Evolutionary conservation across 192 early-diverging fungal species (phyloP).

Genomic region (Gamsiella multidivaricata): DNA sequence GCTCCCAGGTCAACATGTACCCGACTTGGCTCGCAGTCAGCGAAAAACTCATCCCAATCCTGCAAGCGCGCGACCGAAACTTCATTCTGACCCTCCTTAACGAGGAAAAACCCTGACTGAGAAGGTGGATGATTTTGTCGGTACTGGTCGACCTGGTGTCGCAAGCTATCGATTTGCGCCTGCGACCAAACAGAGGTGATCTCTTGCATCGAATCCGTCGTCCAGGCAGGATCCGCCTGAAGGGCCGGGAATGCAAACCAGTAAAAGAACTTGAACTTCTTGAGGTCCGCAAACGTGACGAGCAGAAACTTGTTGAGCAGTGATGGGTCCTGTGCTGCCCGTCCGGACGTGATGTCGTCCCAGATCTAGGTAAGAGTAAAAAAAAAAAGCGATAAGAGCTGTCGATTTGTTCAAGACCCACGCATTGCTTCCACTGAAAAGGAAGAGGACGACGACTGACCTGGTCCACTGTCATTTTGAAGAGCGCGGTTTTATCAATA

Average conservation of each 20-base stretch:
- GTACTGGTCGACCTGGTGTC: conserved; percentile 13
- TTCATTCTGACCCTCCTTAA: conserved; percentile 16
- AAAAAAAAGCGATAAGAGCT: too few species aligned
- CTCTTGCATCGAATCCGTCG: conserved; percentile 53
- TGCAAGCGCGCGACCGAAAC: conserved; percentile 48
- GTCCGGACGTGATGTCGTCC: conserved; percentile 75
- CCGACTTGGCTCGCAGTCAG: conserved; percentile 41
- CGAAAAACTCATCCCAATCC: conserved; percentile 69
- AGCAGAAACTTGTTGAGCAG: conserved; percentile 80
- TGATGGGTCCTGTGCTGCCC: conserved; percentile 68
- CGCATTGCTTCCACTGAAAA: not conserved
- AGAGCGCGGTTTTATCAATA: conserved; percentile 78
- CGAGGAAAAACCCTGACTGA: conserved; percentile 54
- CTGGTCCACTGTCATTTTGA: conserved; percentile 67
- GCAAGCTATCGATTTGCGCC: conserved; percentile 11
- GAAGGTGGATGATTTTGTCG: conserved; percentile 7
- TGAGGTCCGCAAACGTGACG: conserved; percentile 95
- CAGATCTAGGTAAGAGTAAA: conserved; percentile 67
- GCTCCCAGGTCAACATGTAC: conserved; percentile 14
- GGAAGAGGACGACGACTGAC: conserved; percentile 32
- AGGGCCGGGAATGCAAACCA: conserved; percentile 96
- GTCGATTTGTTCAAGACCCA: not conserved
- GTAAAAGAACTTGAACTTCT: conserved; percentile 94
- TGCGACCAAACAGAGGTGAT: conserved; percentile 26
- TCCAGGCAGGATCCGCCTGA: conserved; percentile 70